Conservation (phyloP, 1,284 basidiomycete species). For the Naganishia albida region DNA sequence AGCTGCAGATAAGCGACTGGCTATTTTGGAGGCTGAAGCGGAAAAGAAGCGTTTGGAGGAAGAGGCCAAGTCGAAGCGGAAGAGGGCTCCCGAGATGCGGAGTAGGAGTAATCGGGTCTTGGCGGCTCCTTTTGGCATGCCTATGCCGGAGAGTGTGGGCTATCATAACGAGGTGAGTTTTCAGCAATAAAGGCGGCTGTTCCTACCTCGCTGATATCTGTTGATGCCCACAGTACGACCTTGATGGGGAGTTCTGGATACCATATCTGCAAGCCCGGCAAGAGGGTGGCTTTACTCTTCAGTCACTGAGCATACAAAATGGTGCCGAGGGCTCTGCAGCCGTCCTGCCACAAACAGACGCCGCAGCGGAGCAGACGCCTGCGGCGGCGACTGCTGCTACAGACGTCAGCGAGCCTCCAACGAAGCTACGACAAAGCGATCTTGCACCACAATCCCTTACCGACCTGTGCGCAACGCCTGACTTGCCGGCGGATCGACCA, state of each 20-base stretch:
- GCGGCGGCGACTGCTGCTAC: too few species aligned
- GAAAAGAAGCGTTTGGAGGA: conserved; percentile 15
- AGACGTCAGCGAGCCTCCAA: too few species aligned
- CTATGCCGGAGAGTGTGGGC: background rate
- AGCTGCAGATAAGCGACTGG: conserved; percentile 31
- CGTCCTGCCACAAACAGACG: background rate
- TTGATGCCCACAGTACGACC: conserved; percentile 19
- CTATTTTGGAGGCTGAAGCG: conserved; percentile 20
- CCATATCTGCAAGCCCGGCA: conserved; percentile 12
- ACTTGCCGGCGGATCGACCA: too few species aligned
- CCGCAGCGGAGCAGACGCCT: background rate
- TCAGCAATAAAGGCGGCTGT: background rate
- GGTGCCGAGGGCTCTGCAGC: background rate
- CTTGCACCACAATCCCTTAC: too few species aligned
- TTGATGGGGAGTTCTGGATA: conserved; percentile 32
- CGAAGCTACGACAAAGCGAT: too few species aligned
- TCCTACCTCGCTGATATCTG: background rate
- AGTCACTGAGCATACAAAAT: conserved; percentile 12
- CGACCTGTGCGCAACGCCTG: too few species aligned
- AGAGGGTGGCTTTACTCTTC: conserved; percentile 18
- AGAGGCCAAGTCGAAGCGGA: conserved; percentile 1
- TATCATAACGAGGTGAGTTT: conserved; percentile 4
- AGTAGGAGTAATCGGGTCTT: conserved; percentile 22
- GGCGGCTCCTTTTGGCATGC: conserved; percentile 21
- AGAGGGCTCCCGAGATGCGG: background rate